Evolutionary conservation across 495 filamentous ascomycete genomes (phyloP).

Genomic region (Penicillium antarcticum): DNA sequence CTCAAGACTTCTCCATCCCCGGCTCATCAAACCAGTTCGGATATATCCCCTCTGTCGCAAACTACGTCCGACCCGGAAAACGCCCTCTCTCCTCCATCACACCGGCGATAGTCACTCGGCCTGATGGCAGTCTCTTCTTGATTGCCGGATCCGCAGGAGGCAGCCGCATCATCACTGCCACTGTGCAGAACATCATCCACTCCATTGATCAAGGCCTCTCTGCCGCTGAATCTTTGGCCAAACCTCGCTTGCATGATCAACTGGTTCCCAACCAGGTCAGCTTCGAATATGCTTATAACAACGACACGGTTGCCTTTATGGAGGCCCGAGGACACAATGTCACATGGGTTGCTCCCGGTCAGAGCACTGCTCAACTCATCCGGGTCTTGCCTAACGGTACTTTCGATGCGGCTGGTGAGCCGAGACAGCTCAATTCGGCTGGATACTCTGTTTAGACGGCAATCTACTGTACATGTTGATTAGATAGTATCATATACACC

Average conservation of each 20-base stretch:
- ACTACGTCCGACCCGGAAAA: conserved; percentile 79
- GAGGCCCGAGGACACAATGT: conserved; percentile 65
- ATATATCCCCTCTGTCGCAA: conserved; percentile 72
- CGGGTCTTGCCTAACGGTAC: conserved; percentile 66
- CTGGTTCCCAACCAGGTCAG: conserved; percentile 63
- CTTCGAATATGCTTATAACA: conserved; percentile 72
- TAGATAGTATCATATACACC: background rate
- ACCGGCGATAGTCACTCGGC: conserved; percentile 68
- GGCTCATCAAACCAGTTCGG: conserved; percentile 73
- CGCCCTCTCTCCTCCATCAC: conserved; percentile 78
- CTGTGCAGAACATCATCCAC: conserved; percentile 71
- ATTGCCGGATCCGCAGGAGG: conserved; percentile 79
- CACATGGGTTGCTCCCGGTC: conserved; percentile 60
- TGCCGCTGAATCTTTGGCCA: conserved; percentile 57
- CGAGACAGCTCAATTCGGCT: conserved; percentile 69
- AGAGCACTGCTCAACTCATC: conserved; percentile 70
- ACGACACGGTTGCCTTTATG: conserved; percentile 64
- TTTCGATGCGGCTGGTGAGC: conserved; percentile 74
- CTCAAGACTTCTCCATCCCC: conserved; percentile 70
- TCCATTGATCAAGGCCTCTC: conserved; percentile 63
- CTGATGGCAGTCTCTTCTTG: conserved; percentile 65
- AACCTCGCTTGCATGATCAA: conserved; percentile 79
- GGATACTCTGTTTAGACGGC: conserved; percentile 60
- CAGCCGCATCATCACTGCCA: conserved; percentile 83
- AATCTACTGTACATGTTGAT: background rate